phyloP scores from a whole-genome alignment of 768 basidiomycete genomes.

The Kwoniella newhampshirensis region DNA sequence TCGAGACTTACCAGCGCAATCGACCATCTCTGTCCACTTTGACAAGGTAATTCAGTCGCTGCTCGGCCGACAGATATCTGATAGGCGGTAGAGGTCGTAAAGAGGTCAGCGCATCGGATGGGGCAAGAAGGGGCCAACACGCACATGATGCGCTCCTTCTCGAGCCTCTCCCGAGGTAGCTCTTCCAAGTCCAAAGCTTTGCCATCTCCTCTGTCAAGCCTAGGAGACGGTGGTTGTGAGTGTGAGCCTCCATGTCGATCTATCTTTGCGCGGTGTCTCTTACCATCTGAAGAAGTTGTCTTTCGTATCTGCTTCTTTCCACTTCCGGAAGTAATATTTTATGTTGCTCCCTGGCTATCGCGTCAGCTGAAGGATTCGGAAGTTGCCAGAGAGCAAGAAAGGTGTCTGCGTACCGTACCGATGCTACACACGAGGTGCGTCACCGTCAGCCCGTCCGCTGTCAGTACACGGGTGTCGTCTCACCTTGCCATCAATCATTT shows the following conservation, averaged over 20 bases:
- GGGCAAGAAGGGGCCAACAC: no score
- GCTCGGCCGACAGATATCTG: constrained; percentile 64
- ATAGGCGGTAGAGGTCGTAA: background rate
- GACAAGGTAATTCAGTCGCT: constrained; percentile 67
- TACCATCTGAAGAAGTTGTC: constrained; percentile 65
- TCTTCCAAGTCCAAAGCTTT: constrained; percentile 62
- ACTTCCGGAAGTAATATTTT: constrained; percentile 60
- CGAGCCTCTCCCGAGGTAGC: constrained; percentile 63
- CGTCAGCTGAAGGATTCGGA: background rate
- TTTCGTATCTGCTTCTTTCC: constrained; percentile 62
- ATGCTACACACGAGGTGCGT: no score
- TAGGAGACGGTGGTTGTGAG: no score
- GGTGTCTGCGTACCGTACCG: constrained; percentile 42
- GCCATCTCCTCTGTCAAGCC: constrained; percentile 66
- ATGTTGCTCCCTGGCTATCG: constrained; percentile 44
- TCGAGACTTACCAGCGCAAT: constrained; percentile 33
- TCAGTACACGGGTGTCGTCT: no score
- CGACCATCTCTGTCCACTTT: constrained; percentile 60
- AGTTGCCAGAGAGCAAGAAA: no score
- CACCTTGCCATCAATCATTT: constrained; percentile 50
- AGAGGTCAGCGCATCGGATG: no score
- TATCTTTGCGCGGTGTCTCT: constrained; percentile 5
- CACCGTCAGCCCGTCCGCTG: no score
- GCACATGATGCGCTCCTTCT: constrained; percentile 59
- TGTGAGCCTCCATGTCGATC: background rate